Evolutionary conservation across 257 asterid species (phyloP).

Genomic region (Plantago elongata): DNA sequence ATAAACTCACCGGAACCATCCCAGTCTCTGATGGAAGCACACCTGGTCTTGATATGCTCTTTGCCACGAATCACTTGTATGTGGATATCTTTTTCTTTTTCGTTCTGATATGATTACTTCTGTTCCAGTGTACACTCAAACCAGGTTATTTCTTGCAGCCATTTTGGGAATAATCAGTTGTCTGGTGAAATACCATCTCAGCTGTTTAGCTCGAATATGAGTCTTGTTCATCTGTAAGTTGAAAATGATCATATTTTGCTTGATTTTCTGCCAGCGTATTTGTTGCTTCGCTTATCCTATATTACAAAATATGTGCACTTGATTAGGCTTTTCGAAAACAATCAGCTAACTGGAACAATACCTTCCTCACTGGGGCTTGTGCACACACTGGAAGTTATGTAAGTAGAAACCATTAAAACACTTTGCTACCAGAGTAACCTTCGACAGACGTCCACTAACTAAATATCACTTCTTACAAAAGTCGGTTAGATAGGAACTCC

Average conservation of each 20-base stretch:
- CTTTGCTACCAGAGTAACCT: neutral
- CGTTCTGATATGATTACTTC: neutral
- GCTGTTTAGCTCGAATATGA: conserved; percentile 54
- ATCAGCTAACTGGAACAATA: conserved; percentile 54
- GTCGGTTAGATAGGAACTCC: conserved; percentile 73
- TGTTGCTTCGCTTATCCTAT: neutral
- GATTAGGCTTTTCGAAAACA: conserved; percentile 75
- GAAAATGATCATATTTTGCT: conserved; percentile 3
- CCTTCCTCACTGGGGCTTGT: conserved; percentile 73
- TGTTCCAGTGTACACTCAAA: conserved; percentile 2
- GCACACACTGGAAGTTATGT: conserved; percentile 62
- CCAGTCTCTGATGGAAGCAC: conserved; percentile 64
- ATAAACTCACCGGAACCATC: conserved; percentile 61
- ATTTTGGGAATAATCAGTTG: conserved; percentile 70
- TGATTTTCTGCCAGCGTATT: too few relatives aligned
- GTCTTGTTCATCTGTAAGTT: conserved; percentile 80
- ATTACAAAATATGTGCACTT: neutral
- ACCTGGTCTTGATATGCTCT: conserved; percentile 92
- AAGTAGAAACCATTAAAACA: conserved; percentile 38
- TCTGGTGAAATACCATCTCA: conserved; percentile 67
- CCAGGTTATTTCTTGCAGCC: conserved; percentile 40
- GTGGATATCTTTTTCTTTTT: neutral
- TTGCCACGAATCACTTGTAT: conserved; percentile 70
- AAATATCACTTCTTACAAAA: conserved; percentile 21
- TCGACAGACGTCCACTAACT: neutral